phyloP scores from a whole-genome alignment of 75 land plant species.

The Picea glauca region DNA sequence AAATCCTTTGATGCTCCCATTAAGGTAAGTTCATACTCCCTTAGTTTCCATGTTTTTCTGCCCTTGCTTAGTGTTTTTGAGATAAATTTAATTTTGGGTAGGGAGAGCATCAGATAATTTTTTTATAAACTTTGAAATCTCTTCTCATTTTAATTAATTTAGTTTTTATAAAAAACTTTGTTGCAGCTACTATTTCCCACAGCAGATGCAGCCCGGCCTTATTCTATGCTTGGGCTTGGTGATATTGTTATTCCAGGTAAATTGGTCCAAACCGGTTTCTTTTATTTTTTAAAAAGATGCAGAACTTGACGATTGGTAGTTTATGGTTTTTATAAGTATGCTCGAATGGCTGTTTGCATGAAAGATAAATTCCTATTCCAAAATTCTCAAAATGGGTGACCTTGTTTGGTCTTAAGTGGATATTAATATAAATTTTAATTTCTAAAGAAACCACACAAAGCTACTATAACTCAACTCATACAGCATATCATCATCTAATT shows the following conservation, averaged over 20 bases:
- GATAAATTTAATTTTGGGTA: conserved; percentile 1
- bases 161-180: background rate
- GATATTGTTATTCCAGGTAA: conserved; percentile 99
- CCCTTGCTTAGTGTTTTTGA: background rate
- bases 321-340: too few relatives aligned
- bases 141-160: background rate
- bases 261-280: background rate
- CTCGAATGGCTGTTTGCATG: too few relatives aligned
- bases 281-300: background rate
- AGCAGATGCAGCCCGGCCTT: conserved; percentile 62
- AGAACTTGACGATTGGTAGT: background rate
- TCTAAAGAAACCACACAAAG: too few relatives aligned
- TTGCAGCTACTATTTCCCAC: conserved; percentile 96
- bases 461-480: too few relatives aligned
- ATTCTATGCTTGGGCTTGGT: conserved; percentile 97
- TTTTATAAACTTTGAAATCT: background rate
- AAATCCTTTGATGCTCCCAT: conserved; percentile 99
- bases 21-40: conserved; percentile 54
- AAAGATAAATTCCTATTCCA: too few relatives aligned
- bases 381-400: too few relatives aligned
- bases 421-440: too few relatives aligned
- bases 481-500: too few relatives aligned
- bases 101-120: too few relatives aligned
- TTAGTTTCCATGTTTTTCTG: background rate
- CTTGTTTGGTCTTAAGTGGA: too few relatives aligned